Base-by-base conservation (phyloP, 139 green algal genomes). In the Microglena sp. region DNA sequence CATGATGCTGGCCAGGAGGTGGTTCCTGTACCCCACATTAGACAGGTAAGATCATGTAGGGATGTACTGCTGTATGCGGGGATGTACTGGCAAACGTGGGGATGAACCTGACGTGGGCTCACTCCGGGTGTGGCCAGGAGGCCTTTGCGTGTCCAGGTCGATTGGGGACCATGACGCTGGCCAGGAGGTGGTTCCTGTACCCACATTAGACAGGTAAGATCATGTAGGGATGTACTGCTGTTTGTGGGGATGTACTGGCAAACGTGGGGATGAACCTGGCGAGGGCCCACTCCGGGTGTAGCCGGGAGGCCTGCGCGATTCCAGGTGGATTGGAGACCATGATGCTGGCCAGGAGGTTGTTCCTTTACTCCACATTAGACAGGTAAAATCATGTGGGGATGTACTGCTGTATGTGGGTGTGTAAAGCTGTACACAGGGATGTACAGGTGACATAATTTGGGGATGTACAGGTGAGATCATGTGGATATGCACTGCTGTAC, bases 111-210 rank as follows among this genome's bases (percentile, higher is more conserved):
- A 88, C 5, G 83, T 95, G 28, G 91, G 91, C 4, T 91, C 91
- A 0, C 73, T 97, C 36, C 77, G 90, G 32, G 74, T 92, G 5
- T 97, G 91, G 91, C 91, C 91, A 2, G 92, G 91, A 4, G 91
- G 91, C 4, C 73, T 97, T 56, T 92, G 84, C 50, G 80, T 97
- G 18, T 89, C 82, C 3, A 71, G 90, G 1, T 84, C 84, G 3
- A 82, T 97, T 1, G 91, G 91, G 3, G 91, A 97, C 65, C 75
- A 90, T 66, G 91, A 96, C 56, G 87, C 89, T 1, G 91, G 91
- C 1, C 62, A 77, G 0, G 74, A 77, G 45, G 81, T 97, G 11
- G 68, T 94, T 28, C 79, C 88, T 0, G 55, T 91, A 40, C 90
- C 92, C 84, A 97, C 68, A 86, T 97, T 35, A 74, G 62, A 7